Evolutionary conservation across 2,329 filamentous ascomycete species (phyloP), one percentile per base, ranked within the genome.

Genomic region (Alternaria arborescens): DNA sequence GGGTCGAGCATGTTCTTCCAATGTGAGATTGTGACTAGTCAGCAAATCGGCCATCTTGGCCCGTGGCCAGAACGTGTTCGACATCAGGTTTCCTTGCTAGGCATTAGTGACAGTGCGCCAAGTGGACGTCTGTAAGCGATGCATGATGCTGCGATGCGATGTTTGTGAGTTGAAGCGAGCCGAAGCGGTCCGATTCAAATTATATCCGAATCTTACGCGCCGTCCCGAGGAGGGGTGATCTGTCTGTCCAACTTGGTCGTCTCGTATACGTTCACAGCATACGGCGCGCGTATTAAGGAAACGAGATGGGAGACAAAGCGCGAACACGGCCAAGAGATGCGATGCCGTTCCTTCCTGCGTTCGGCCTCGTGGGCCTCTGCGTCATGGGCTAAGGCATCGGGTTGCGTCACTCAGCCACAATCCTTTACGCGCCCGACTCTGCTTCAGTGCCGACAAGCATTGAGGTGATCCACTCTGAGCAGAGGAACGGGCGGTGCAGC

Each of bases 401-500:
- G 67, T 64, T 66, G 62, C 66, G 50, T 54, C 59, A 64, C 65
- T 57, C 62, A 70, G 69, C 68, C 67, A 67, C 68, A 68, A 50
- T 64, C 50, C 50, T 60, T 59, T 52, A 60, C 57, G 63, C 61
- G 61, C 65, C 20, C 59, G 52, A 55, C 63, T 41, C 54, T 58
- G 64, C 62, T 67, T 61, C 53, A 46, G 42, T 58, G 60, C 64
- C 58, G 61, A 64, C 66, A 64, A 61, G 64, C 59, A 61, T 64
- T 61, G 59, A 46, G 59, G 63, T 61, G 53, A 28, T 55, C 62
- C 60, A 34, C 57, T 55, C 51, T 38, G 54, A 60, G 62, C 44
- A 60, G 55, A 58, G 34, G 57, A 56, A 58, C 55, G 32, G 50
- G 65, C 60, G 51, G 53, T 64, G 56, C 55, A 65, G 55, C 40